A percentile compares a stretch with the other conserved stretches of the same genome.
phyloP scores from a whole-genome alignment of 1,284 basidiomycete genomes.

The Irpex lacteus region DNA sequence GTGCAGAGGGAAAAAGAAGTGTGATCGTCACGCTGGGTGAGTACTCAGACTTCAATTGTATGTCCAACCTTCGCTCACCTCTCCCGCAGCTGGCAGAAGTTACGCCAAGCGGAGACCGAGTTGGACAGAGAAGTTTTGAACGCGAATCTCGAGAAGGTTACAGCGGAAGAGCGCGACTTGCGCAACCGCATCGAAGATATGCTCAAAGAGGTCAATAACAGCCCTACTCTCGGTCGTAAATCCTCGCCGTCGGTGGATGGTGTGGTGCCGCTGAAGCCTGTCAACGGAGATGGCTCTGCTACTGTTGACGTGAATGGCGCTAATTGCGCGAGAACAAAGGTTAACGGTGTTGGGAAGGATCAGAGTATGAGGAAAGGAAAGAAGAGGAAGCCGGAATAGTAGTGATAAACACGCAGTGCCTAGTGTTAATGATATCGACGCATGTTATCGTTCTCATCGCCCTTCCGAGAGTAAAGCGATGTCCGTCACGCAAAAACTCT shows the following conservation, averaged over 20 bases:
- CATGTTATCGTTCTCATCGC: background rate
- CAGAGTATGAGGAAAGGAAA: constrained; percentile 49
- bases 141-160: constrained; percentile 56
- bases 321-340: constrained; percentile 41
- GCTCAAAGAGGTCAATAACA: constrained; percentile 33
- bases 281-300: constrained; percentile 36
- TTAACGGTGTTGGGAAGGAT: constrained; percentile 34
- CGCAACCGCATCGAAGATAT: constrained; percentile 71
- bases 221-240: background rate
- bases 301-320: constrained; percentile 27
- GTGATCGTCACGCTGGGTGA: constrained; percentile 76
- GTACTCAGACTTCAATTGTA: constrained; percentile 18
- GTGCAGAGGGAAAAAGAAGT: constrained; percentile 71
- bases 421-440: too few species aligned
- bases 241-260: constrained; percentile 14
- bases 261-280: constrained; percentile 34
- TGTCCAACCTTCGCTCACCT: constrained; percentile 11
- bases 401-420: background rate
- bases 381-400: constrained; percentile 46
- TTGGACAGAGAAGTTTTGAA: constrained; percentile 72
- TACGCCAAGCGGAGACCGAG: constrained; percentile 66
- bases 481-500: too few species aligned
- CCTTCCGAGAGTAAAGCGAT: too few species aligned
- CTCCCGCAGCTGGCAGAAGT: constrained; percentile 67
- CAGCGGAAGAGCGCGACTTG: constrained; percentile 69